Base-by-base conservation (phyloP, 208 protist species). In the Phytomonas francai region DNA sequence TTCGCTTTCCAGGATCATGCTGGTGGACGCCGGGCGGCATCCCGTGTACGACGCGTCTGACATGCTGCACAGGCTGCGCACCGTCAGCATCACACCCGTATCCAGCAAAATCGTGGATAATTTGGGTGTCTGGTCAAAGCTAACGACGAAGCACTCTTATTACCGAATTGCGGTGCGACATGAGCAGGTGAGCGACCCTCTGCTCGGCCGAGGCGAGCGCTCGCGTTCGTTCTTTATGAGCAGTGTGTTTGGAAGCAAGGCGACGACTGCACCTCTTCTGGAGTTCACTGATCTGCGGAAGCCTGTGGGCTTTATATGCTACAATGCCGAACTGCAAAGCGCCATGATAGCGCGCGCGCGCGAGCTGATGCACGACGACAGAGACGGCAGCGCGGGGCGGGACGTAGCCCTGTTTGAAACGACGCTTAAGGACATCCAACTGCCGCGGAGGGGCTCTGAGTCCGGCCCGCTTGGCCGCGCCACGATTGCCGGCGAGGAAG, bases 101-200 rank as follows among this genome's bases (percentile, higher is more conserved):
- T 85, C 84, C 0, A 92, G 86, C 76, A 87, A 83, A 58, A 85
- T 94, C 33, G 51, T 94, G 25, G 89, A 94, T 68, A 92, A 84
- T 69, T 74, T 94, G 28, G 79, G 77, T 22, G 83, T 73, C 30
- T 94, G 89, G 89, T 45, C 64, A 22, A 70, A 70, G 25, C 73
- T 94, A 34, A 78, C 73, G 32, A 94, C 85, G 57, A 92, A 92
- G 72, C 89, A 94, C 67, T 73, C 86, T 6, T 94, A 91, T 76
- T 94, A 94, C 71, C 85, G 89, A 58, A 92, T 94, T 28, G 83
- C 89, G 3, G 68, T 94, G 57, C 89, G 89, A 7, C 89, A 94
- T 72, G 89, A 94, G 70, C 76, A 90, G 60, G 79, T 70, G 19
- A 94, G 89, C 79, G 80, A 80, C 49, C 89, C 89, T 2, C 14